Base-by-base conservation (phyloP, 805 yeast species). In the Myxozyma geophila region DNA sequence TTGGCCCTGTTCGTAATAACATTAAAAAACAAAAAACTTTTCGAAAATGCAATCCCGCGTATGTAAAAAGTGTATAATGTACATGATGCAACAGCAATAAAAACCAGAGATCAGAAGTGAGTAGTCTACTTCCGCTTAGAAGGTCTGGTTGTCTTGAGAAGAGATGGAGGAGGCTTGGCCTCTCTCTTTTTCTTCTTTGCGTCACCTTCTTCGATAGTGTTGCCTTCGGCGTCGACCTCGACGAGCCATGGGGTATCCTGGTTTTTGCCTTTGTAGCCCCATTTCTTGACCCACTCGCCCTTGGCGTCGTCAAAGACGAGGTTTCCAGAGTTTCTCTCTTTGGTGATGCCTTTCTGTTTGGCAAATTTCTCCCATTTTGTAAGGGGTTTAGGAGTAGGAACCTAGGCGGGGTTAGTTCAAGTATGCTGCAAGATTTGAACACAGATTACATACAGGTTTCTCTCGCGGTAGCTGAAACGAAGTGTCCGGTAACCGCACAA, bases 351-450 rank as follows among this genome's bases (percentile, higher is more conserved):
- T 80, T 95, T 95, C 83, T 85, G 90, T 64, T 89, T 89, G 68
- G 99, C 99, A 81, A 95, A 95, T 74, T 84, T 83, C 79, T 95
- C 97, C 99, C 99, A 95, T 79, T 87, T 92, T 69, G 99, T 92
- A 71, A 87, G 89, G 60, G 93, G 88, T 80, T 90, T 95, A 59
- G 90, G 86, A 78, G 92, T 92, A 63, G 99, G 99, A 72, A 95
- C 78, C 64, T 61, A 21, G 41, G 36, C 8, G 15, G 35, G 7
- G 49, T 53, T 50, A 60, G 58, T n/a, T 17, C 12, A 54, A 17
- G 36, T 7, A n/a, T 10, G 28, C 9, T 54, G 23, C 6, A 21
- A 28, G 23, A 39, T 12, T 15, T 37, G 37, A 49, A 49, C 7
- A 28, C 10, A 41, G 39, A 33, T 39, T 36, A 48, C 68, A 28